Base-by-base conservation (phyloP, 345 rosid species). In the Eucalyptus lansdowneana region DNA sequence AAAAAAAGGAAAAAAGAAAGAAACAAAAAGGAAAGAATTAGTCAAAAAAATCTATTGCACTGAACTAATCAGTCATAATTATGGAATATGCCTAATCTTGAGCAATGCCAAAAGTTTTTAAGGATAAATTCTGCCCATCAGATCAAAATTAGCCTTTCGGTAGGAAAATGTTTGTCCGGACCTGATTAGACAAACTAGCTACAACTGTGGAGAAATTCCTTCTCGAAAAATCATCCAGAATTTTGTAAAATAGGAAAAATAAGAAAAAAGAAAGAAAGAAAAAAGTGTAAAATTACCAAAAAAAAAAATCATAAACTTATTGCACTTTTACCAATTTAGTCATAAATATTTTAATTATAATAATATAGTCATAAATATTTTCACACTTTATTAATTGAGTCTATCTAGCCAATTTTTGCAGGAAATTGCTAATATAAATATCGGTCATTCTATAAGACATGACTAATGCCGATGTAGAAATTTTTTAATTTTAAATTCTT, bases 351-450 rank as follows among this genome's bases (percentile, higher is more conserved):
- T 56, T 22, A 56, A 10, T 9, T 56, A 22, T 56, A 53, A 53
- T 53, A 53, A 53, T 53, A 1, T 0, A 3, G 1, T 53, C 5
- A 3, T 53, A 19, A 53, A 53, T 53, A 53, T 19, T 53, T 53
- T 19, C 0, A 53, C 24, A 53, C 1, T 53, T 53, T 56, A 1
- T 1, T 56, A 56, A 24, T 56, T 56, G 6, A 24, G 0, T 56
- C 0, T 10, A 56, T 56, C 6, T 0, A 0, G 6, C 29, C 62
- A 9, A 56, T 56, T 56, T 56, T 10, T 0, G 1, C 0, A 24
- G 6, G 6, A 56, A 9, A 4, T 54, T 24, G 1, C 0, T 9
- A 0, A 56, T 0, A 1, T 56, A 1, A 3, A 56, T 56, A 11
- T 24, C 1, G 1, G 0, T 0, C 1, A 22, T 56, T 1, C 2